Evolutionary conservation across 495 filamentous ascomycete genomes (phyloP).

Genomic region (Glonium stellatum): DNA sequence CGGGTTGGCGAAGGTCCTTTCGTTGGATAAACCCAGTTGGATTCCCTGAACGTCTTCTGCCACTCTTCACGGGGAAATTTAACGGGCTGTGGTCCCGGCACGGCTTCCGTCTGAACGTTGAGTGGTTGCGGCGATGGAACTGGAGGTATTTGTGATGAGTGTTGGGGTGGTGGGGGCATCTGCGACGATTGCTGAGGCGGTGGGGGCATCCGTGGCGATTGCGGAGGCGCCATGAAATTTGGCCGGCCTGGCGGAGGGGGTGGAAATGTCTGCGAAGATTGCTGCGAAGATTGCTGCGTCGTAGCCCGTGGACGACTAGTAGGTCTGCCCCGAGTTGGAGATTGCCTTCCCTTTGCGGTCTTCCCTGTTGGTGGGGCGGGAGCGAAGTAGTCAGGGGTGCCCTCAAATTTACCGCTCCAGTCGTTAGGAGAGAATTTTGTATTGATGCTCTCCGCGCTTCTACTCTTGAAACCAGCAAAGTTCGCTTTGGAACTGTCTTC

Average conservation of each 20-base stretch:
- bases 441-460: constrained; percentile 69
- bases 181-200: not conserved
- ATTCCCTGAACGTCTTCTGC: constrained; percentile 55
- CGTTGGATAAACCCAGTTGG: constrained; percentile 44
- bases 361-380: constrained; percentile 23
- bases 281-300: not conserved
- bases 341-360: constrained; percentile 32
- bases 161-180: constrained; percentile 22
- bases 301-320: constrained; percentile 21
- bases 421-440: constrained; percentile 60
- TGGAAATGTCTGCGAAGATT: constrained; percentile 8
- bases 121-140: constrained; percentile 20
- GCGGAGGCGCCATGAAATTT: constrained; percentile 3
- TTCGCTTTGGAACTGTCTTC: not conserved
- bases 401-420: constrained; percentile 51
- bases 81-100: constrained; percentile 35
- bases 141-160: no score
- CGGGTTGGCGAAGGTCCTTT: constrained; percentile 5
- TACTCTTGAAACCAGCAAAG: constrained; percentile 39
- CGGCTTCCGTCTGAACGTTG: constrained; percentile 17
- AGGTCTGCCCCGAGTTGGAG: constrained; percentile 33
- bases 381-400: constrained; percentile 47
- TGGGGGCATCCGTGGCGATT: constrained; percentile 12
- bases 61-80: constrained; percentile 62
- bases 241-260: constrained; percentile 16